Percentiles rank a stretch among this genome's conserved stretches.
Conservation (phyloP, 257 asterid genomes). For the Eucommia ulmoides region DNA sequence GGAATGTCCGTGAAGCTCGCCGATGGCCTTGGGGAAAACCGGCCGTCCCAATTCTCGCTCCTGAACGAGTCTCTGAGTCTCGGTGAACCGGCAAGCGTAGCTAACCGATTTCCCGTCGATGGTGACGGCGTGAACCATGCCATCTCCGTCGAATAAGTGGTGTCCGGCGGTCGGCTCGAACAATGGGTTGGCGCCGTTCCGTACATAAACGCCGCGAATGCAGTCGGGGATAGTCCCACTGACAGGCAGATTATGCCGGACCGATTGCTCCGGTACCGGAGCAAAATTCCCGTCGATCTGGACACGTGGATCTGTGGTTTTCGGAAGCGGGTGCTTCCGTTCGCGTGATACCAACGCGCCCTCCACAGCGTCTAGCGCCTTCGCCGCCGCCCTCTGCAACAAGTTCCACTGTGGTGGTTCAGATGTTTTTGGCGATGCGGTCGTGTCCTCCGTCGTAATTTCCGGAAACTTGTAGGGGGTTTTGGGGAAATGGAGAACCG, state of each 20-base stretch:
- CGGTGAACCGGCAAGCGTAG: neutral
- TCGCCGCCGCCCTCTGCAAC: neutral
- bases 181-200: slow-evolving; percentile 1
- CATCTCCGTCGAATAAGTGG: neutral
- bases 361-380: neutral
- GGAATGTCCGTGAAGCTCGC: neutral
- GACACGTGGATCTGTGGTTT: neutral
- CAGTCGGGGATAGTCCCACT: neutral
- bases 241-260: neutral
- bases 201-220: neutral
- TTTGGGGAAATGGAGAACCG: slow-evolving; percentile 13
- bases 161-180: neutral
- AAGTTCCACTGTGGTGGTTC: neutral
- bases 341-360: neutral
- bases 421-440: neutral
- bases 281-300: neutral
- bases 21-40: neutral
- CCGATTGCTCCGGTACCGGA: neutral
- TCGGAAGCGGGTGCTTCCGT: neutral
- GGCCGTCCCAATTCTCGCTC: neutral
- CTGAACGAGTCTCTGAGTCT: neutral
- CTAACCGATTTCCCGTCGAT: neutral
- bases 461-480: neutral
- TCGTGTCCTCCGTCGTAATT: neutral
- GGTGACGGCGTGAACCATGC: neutral